Conservation (phyloP, 2,329 filamentous ascomycete species). For the Penicillium brasilianum region DNA sequence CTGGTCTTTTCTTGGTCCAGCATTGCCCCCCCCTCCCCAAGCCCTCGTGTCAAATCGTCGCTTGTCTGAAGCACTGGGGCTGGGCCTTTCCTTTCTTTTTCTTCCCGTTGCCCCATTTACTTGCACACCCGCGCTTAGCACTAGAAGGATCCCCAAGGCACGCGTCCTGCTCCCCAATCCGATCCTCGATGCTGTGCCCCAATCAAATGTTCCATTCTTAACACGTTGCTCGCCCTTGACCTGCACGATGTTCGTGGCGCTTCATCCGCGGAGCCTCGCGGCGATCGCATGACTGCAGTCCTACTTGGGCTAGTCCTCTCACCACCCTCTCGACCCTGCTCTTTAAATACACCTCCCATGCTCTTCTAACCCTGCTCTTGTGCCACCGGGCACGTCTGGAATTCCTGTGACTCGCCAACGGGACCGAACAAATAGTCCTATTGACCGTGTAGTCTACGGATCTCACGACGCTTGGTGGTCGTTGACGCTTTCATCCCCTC, state of each 20-base stretch:
- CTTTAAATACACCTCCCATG: constrained; percentile 4
- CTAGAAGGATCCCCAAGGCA: constrained; percentile 3
- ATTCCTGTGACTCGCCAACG: constrained; percentile 26
- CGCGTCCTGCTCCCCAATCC: constrained; percentile 10
- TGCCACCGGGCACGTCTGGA: constrained; percentile 25
- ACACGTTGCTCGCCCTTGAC: constrained; percentile 19
- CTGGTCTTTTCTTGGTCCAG: not conserved
- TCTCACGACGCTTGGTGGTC: constrained; percentile 10
- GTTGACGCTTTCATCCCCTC: not conserved
- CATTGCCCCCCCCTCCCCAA: constrained; percentile 9
- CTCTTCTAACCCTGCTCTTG: constrained; percentile 16
- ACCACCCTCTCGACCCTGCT: constrained; percentile 9
- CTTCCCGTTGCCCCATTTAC: constrained; percentile 9
- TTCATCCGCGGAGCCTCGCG: constrained; percentile 27
- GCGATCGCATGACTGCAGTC: constrained; percentile 25
- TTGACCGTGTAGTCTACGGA: constrained; percentile 8
- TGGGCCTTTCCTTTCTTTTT: constrained; percentile 19
- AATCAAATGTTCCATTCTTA: constrained; percentile 21
- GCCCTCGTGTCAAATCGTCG: constrained; percentile 21
- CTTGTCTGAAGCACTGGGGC: constrained; percentile 9
- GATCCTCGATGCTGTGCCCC: constrained; percentile 10
- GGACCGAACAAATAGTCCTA: constrained; percentile 11
- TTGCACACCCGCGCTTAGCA: constrained; percentile 32
- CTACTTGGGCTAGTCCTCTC: constrained; percentile 1
- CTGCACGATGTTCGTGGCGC: constrained; percentile 17